Percentiles rank a stretch among this genome's conserved stretches.
phyloP scores from a whole-genome alignment of 305 asterid genomes.

The Fraxinus xanthoxyloides region DNA sequence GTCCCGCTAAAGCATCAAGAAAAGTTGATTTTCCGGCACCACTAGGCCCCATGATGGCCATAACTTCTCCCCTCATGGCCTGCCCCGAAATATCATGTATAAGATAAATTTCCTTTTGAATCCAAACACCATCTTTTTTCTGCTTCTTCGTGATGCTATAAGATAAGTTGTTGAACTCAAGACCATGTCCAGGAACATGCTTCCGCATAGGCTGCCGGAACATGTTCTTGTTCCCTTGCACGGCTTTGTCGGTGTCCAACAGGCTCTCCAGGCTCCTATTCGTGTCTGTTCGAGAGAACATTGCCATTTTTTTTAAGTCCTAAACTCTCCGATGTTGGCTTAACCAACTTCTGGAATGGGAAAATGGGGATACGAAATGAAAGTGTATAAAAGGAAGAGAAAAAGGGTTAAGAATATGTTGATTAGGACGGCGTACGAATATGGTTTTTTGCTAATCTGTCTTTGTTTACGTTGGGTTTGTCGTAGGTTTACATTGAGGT shows the following conservation, averaged over 20 bases:
- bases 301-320: constrained; percentile 33
- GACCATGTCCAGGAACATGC: constrained; percentile 69
- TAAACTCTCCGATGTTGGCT: background rate
- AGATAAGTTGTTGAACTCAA: constrained; percentile 67
- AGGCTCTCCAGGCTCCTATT: constrained; percentile 57
- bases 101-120: constrained; percentile 66
- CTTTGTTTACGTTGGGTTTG: constrained; percentile 28
- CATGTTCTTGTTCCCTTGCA: constrained; percentile 26
- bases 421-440: constrained; percentile 18
- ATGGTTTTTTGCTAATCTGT: background rate
- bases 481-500: constrained; percentile 41
- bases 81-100: constrained; percentile 82
- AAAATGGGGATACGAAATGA: constrained; percentile 1
- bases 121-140: constrained; percentile 76
- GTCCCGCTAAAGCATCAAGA: constrained; percentile 87
- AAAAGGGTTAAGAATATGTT: background rate
- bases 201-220: constrained; percentile 42
- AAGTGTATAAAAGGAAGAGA: constrained; percentile 27
- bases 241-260: constrained; percentile 54
- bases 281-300: constrained; percentile 27
- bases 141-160: constrained; percentile 62
- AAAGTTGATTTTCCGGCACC: constrained; percentile 90
- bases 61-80: constrained; percentile 69
- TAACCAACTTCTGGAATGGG: constrained; percentile 4
- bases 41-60: constrained; percentile 94